Percentiles rank a stretch among this genome's conserved stretches.
Conservation (phyloP, 2,329 filamentous ascomycete genomes). For the Rutstroemia sp. region DNA sequence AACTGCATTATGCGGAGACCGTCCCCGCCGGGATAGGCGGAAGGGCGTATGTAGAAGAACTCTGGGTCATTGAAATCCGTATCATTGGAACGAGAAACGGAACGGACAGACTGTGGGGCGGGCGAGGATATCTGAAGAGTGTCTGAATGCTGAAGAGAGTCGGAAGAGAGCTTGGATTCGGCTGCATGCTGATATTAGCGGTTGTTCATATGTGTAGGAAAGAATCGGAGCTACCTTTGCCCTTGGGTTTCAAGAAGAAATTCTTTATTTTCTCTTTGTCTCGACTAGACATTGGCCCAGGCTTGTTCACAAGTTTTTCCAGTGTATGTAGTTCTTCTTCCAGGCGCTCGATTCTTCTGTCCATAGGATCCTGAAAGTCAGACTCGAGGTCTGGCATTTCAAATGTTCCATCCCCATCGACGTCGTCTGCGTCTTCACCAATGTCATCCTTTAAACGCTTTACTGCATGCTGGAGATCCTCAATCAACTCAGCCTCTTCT, state of each 20-base stretch:
- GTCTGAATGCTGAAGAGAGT: not conserved
- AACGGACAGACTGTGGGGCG: not conserved
- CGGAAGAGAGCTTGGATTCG: not conserved
- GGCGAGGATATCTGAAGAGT: not conserved
- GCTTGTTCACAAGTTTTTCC: constrained; percentile 9
- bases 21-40: not conserved
- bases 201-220: not conserved
- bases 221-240: constrained; percentile 1
- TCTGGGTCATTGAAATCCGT: not conserved
- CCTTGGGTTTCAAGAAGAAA: constrained; percentile 10
- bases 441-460: constrained; percentile 6
- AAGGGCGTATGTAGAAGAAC: not conserved
- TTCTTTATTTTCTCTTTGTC: constrained; percentile 10
- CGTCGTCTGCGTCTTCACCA: constrained; percentile 6
- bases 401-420: constrained; percentile 6
- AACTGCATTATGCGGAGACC: not conserved
- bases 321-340: constrained; percentile 9
- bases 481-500: constrained; percentile 12
- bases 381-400: constrained; percentile 10
- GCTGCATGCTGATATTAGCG: constrained; percentile 1
- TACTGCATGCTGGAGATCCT: constrained; percentile 6
- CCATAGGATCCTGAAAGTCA: constrained; percentile 8
- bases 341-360: constrained; percentile 3
- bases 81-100: not conserved
- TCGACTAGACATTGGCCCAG: constrained; percentile 11